A percentile compares a stretch with the other conserved stretches of the same genome.
Conservation (phyloP, 345 rosid species). For the Melaleuca alternifolia region DNA sequence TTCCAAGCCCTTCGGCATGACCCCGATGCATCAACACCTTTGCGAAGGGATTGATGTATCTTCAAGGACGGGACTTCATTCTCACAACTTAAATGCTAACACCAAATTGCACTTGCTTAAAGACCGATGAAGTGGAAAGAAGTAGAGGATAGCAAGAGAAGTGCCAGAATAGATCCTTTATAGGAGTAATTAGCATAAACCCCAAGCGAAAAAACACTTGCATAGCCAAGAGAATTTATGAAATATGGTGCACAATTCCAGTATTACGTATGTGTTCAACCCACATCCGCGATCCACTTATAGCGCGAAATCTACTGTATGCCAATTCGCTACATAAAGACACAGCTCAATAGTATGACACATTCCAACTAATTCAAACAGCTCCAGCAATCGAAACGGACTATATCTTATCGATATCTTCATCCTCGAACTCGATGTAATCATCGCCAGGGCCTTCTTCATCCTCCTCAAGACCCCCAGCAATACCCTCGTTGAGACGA, state of each 20-base stretch:
- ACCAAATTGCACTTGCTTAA: neutral
- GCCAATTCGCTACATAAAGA: neutral
- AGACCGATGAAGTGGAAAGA: neutral
- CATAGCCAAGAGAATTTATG: neutral
- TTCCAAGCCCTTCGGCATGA: neutral
- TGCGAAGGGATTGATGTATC: neutral
- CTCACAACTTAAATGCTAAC: neutral
- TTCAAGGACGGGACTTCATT: neutral
- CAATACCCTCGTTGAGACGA: conserved; percentile 31
- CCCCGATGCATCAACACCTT: neutral
- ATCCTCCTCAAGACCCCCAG: conserved; percentile 33
- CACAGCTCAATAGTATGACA: neutral
- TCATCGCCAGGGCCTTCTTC: conserved; percentile 28
- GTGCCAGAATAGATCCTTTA: neutral
- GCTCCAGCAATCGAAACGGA: neutral
- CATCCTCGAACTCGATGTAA: conserved; percentile 39
- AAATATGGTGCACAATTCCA: neutral
- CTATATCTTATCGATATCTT: conserved; percentile 37
- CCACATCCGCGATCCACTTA: neutral
- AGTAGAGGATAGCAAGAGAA: neutral
- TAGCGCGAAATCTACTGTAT: neutral
- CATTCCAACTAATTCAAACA: neutral
- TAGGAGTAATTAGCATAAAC: neutral
- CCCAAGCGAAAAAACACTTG: neutral
- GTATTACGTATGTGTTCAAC: neutral